Base-by-base conservation (phyloP, 192 early-diverging fungal species). In the Podila horticola region DNA sequence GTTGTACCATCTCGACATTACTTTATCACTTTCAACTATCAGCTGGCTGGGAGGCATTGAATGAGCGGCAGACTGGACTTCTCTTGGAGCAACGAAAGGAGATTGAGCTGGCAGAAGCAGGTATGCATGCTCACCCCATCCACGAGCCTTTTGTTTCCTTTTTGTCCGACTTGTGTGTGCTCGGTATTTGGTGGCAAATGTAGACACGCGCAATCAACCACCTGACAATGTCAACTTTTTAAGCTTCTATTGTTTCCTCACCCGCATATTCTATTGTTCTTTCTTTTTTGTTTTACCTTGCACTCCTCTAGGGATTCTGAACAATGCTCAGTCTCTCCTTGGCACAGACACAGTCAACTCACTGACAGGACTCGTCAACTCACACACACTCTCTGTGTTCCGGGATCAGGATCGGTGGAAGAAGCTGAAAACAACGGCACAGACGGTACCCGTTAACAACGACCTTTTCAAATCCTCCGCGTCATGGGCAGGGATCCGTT, bases 321-420 rank as follows among this genome's bases (percentile, higher is more conserved):
- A 72, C 38, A 81, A 66, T 62, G 77, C 77, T 33, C 77, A 81
- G 33, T 69, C 77, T 5, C 77, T 81, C 22, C 71, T 81, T 22
- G 77, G 77, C 33, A 2, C 66, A 28, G 71, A 81, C 11, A 66
- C 77, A 17, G 62, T 69, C 55, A 73, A 69, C 62, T 69, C 71
- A 2, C 66, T 73, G 33, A 63, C 85, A 66, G 77, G 74, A 67
- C 84, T 88, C 30, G 74, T 88, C 48, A 82, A 82, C 36, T 79
- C 87, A 52, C 72, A 74, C 24, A 86, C 84, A 51, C 58, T 88
- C 8, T 67, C 83, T 5, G 61, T 88, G 9, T 86, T 88, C 66
- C 85, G 83, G 62, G 87, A 86, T 63, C 84, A 86, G 31, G 69
- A 74, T 17, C 72, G 82, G 17, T 88, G 87, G 87, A 79, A 85